Evolutionary conservation across 305 asterid species (phyloP).

Genomic region (Fraxinus xanthoxyloides): DNA sequence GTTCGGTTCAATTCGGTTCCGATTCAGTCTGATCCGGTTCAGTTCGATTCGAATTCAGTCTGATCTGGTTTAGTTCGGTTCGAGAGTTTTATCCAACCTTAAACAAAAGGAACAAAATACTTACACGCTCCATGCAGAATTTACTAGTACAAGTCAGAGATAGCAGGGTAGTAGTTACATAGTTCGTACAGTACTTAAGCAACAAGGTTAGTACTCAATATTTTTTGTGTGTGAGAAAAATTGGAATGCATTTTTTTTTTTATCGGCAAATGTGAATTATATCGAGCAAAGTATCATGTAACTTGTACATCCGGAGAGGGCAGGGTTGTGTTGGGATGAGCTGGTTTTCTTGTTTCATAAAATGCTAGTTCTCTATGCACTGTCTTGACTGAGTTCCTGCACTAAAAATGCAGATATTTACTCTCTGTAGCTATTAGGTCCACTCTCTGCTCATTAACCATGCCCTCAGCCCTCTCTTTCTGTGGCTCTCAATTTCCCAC

Average conservation of each 20-base stretch:
- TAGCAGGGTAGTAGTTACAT: not conserved
- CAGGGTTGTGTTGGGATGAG: not conserved
- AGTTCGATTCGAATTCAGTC: no score
- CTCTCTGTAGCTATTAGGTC: not conserved
- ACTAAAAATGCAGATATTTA: not conserved
- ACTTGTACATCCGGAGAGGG: no score
- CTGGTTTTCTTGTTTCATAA: not conserved
- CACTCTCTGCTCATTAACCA: conserved; percentile 14
- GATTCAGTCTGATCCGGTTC: no score
- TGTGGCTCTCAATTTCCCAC: conserved; percentile 16
- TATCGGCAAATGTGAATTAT: no score
- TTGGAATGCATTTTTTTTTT: not conserved
- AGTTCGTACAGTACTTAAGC: not conserved
- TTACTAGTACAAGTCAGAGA: not conserved
- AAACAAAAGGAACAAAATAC: not conserved
- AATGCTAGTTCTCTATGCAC: not conserved
- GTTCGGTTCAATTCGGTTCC: no score
- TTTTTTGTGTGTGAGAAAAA: not conserved
- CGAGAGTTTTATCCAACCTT: not conserved
- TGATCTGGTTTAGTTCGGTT: no score
- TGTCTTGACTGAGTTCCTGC: not conserved
- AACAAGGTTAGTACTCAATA: not conserved
- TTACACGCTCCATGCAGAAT: not conserved
- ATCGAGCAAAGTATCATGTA: no score
- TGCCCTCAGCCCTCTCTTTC: conserved; percentile 18